phyloP scores from a whole-genome alignment of 2,329 filamentous ascomycete genomes.

The Ascochyta lentis region DNA sequence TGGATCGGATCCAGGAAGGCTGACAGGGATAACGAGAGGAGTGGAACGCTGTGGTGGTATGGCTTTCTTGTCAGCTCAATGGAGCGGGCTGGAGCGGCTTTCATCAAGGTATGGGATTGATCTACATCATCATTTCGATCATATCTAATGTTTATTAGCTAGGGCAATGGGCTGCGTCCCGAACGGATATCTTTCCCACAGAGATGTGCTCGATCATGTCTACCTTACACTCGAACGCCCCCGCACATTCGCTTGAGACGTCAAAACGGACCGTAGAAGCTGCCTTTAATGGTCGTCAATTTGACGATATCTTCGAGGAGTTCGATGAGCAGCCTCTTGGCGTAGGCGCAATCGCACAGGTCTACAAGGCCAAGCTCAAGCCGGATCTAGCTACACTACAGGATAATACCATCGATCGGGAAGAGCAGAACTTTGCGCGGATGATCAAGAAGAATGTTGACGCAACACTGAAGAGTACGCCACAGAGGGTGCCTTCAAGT shows the following conservation, averaged over 20 bases:
- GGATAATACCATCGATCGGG: constrained; percentile 60
- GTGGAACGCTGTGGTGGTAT: constrained; percentile 94
- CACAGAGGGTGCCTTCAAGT: constrained; percentile 82
- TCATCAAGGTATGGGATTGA: constrained; percentile 79
- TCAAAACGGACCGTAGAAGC: constrained; percentile 81
- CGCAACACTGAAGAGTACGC: constrained; percentile 83
- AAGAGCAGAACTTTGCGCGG: constrained; percentile 65
- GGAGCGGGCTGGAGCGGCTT: constrained; percentile 92
- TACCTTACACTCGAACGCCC: constrained; percentile 90
- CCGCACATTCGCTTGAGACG: constrained; percentile 81
- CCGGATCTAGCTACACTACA: constrained; percentile 73
- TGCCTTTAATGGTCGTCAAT: constrained; percentile 79
- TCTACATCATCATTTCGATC: background rate
- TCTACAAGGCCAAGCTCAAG: constrained; percentile 94
- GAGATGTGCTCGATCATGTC: constrained; percentile 95
- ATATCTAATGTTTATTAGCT: constrained; percentile 61
- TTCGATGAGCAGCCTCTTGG: constrained; percentile 89
- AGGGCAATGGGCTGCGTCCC: constrained; percentile 96
- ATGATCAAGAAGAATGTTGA: constrained; percentile 84
- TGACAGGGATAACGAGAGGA: constrained; percentile 74
- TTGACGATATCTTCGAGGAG: constrained; percentile 95
- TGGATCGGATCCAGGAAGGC: constrained; percentile 75
- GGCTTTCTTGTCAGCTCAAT: constrained; percentile 83
- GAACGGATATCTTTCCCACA: constrained; percentile 93
- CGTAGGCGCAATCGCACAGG: constrained; percentile 95